Evolutionary conservation across 345 rosid genomes (phyloP).

Genomic region (Limnanthes douglasii): DNA sequence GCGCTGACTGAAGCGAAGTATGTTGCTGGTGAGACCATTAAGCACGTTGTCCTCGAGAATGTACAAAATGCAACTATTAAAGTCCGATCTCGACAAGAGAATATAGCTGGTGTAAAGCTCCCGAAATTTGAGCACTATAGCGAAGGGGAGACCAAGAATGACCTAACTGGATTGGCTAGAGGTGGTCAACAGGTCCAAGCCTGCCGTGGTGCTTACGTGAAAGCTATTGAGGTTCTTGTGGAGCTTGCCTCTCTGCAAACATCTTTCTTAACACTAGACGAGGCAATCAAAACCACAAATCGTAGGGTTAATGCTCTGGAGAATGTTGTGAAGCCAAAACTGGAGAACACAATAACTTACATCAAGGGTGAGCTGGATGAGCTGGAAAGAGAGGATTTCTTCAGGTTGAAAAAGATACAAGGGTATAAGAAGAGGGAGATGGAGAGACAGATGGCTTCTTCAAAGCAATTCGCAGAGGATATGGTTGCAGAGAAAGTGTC

Average conservation of each 20-base stretch:
- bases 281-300: conserved; percentile 89
- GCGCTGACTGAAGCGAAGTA: conserved; percentile 73
- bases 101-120: conserved; percentile 85
- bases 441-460: conserved; percentile 31
- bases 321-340: conserved; percentile 81
- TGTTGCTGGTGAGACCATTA: conserved; percentile 82
- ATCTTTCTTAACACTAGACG: conserved; percentile 84
- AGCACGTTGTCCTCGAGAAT: conserved; percentile 68
- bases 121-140: conserved; percentile 76
- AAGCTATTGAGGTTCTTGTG: conserved; percentile 77
- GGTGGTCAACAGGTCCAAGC: conserved; percentile 90
- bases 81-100: conserved; percentile 69
- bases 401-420: conserved; percentile 81
- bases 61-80: conserved; percentile 69
- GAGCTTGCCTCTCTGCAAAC: conserved; percentile 97
- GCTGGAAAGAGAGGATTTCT: conserved; percentile 91
- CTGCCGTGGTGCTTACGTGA: conserved; percentile 81
- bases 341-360: conserved; percentile 76
- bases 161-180: conserved; percentile 83
- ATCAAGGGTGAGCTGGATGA: conserved; percentile 90
- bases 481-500: conserved; percentile 54
- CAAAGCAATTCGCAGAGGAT: conserved; percentile 53
- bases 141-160: conserved; percentile 81
- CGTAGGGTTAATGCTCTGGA: conserved; percentile 87
- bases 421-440: conserved; percentile 73